These are phyloP conservation scores for Arachnopeziza araneosa DNA, from an alignment of 2,329 filamentous ascomycete species.

Conservation along the genomic window DNA sequence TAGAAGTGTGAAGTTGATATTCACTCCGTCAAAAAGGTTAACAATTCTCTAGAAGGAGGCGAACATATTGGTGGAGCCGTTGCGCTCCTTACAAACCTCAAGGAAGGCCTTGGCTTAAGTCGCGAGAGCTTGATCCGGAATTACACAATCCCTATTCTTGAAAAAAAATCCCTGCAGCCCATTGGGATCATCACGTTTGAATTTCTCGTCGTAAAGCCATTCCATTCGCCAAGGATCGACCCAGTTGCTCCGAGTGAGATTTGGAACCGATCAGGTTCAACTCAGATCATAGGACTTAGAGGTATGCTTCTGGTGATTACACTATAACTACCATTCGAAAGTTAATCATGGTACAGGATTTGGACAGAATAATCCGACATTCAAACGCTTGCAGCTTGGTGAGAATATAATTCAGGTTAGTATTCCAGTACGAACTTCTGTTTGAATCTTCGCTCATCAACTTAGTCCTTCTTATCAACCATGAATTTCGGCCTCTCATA, in stretches of 20 bases:
- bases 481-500: slow-evolving; percentile 5
- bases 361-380: slow-evolving; percentile 6
- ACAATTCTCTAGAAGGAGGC: no score
- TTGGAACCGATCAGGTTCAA: slow-evolving; percentile 1
- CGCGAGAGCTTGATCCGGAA: slow-evolving; percentile 9
- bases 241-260: background rate
- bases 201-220: slow-evolving; percentile 8
- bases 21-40: slow-evolving; percentile 3
- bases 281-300: slow-evolving; percentile 11
- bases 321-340: background rate
- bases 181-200: slow-evolving; percentile 10
- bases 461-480: slow-evolving; percentile 9
- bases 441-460: background rate
- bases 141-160: slow-evolving; percentile 9
- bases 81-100: slow-evolving; percentile 4
- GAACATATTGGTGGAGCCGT: slow-evolving; percentile 5
- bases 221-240: background rate
- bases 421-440: background rate
- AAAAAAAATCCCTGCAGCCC: background rate
- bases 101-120: background rate
- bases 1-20: slow-evolving; percentile 2
- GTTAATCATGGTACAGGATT: slow-evolving; percentile 3
- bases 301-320: slow-evolving; percentile 1
- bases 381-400: slow-evolving; percentile 7
- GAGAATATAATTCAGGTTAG: slow-evolving; percentile 11